phyloP scores from a whole-genome alignment of 73 alveolate genomes.

The Tetrahymena borealis region DNA sequence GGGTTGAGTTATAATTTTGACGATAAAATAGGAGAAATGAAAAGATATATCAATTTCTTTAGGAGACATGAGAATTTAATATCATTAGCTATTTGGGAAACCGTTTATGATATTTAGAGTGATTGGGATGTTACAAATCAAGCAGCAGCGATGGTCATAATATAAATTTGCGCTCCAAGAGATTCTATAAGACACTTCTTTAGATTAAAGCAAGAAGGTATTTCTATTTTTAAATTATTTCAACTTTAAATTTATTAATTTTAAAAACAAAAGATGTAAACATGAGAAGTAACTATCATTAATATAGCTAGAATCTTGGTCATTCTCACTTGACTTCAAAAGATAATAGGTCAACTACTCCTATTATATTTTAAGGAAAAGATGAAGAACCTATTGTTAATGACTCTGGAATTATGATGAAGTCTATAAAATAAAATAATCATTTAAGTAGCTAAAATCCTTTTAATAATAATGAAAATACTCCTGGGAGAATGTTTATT shows the following conservation, averaged over 20 bases:
- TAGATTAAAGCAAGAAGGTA: conserved; percentile 32
- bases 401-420: neutral
- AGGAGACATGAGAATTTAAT: conserved; percentile 45
- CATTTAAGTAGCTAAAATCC: neutral
- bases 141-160: conserved; percentile 60
- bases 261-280: neutral
- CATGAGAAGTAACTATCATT: neutral
- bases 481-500: neutral
- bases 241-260: neutral
- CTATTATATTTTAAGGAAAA: neutral
- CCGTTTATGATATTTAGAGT: conserved; percentile 52
- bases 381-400: neutral
- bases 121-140: conserved; percentile 69
- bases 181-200: conserved; percentile 50
- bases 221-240: neutral
- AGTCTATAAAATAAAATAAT: neutral
- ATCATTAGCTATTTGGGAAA: conserved; percentile 51
- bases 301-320: neutral
- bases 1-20: conserved; percentile 57
- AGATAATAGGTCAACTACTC: neutral
- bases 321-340: neutral
- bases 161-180: conserved; percentile 60
- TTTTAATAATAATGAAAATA: neutral
- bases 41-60: conserved; percentile 49
- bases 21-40: conserved; percentile 26